Evolutionary conservation across 78 protist species (phyloP).

Genomic region (Emiliania huxleyi): DNA sequence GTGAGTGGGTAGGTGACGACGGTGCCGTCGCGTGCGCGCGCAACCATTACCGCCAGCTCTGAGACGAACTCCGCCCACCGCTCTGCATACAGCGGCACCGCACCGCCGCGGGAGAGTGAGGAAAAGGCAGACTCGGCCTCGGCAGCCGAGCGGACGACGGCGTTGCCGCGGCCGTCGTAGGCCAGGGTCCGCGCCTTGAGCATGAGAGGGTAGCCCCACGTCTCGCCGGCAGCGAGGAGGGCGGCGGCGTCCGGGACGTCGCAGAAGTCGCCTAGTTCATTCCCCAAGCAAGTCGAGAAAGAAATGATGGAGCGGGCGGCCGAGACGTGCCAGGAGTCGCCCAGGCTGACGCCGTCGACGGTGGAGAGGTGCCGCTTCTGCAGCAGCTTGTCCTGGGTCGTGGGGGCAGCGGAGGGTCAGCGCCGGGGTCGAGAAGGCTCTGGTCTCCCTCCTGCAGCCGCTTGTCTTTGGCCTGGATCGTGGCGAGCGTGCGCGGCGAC

Average conservation of each 20-base stretch:
- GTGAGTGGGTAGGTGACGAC: slow-evolving; percentile 66
- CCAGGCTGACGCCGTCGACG: not conserved
- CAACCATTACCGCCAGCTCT: slow-evolving; percentile 83
- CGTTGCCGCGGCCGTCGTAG: slow-evolving; percentile 73
- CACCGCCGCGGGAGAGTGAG: not conserved
- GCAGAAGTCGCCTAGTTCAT: not conserved
- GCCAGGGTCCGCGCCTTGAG: slow-evolving; percentile 55
- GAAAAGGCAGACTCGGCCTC: not conserved
- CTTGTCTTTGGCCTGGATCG: slow-evolving; percentile 16
- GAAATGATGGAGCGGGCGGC: too few species aligned
- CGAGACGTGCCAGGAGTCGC: too few species aligned
- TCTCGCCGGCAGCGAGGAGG: slow-evolving; percentile 12
- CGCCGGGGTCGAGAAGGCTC: too few species aligned
- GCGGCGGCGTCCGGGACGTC: not conserved
- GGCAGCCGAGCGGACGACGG: not conserved
- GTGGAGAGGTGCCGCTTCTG: slow-evolving; percentile 41
- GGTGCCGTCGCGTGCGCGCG: slow-evolving; percentile 50
- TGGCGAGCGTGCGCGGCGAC: slow-evolving; percentile 34
- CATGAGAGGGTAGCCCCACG: slow-evolving; percentile 62
- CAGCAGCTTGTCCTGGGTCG: slow-evolving; percentile 69
- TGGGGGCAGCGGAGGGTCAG: too few species aligned
- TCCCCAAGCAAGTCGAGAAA: too few species aligned
- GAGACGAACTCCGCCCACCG: slow-evolving; percentile 20
- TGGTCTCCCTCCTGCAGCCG: not conserved
- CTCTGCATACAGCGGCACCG: slow-evolving; percentile 50